Base-by-base conservation (phyloP, 345 rosid genomes). In the Citrus medica region DNA sequence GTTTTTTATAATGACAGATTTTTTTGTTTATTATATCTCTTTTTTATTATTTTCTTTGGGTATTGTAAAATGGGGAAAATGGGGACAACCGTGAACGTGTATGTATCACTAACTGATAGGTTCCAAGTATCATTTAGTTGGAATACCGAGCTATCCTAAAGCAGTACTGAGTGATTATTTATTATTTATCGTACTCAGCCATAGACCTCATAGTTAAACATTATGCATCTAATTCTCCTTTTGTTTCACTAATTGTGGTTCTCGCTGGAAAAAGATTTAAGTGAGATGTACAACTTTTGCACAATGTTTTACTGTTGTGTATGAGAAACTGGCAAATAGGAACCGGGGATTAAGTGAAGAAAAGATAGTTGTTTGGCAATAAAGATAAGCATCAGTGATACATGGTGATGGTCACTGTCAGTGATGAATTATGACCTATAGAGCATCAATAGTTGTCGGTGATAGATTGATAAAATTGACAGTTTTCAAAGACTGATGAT, bases 131-230 rank as follows among this genome's bases (percentile, higher is more conserved):
- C 48, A n/a, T 33, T 37, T 32, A 6, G 65, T 17, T 56, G 25
- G 65, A 58, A 73, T 56, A 56, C 74, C 17, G 33, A 70, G 24
- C 62, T 35, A 73, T 73, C 32, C 59, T 73, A 19, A 35, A 58
- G 38, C 30, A 7, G 24, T 46, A 33, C 67, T 73, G 24, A 59
- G 37, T 55, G 33, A 37, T 59, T 58, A 21, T 25, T 35, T 59
- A 12, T 56, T 59, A 58, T 21, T 38, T 59, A 16, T 73, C 7
- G 24, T 17, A 17, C 17, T 76, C n/a, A 53, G 24, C 35, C n/a
- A 33, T 13, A 38, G 4, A 17, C 32, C 16, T 73, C 24, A 9
- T 3, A 24, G 6, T 46, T 19, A 46, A 46, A 46, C 24, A 37
- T 61, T 61, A 32, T 69, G 76, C 51, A 46, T 69, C 51, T 59